Evolutionary conservation across 73 alveolate species (phyloP).

Genomic region (Diophrys sp.): DNA sequence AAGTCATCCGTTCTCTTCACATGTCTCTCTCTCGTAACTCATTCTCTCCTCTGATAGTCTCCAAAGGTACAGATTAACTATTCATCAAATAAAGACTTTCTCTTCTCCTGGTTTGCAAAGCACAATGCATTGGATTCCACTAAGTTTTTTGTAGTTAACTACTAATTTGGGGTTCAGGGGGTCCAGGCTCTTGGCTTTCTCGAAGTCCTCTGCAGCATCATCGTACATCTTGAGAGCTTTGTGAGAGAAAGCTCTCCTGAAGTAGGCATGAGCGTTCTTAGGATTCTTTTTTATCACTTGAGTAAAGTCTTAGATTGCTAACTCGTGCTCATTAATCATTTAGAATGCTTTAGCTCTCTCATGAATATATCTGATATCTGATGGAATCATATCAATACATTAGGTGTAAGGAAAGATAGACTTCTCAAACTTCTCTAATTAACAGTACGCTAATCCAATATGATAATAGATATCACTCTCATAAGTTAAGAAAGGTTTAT

Average conservation of each 20-base stretch:
- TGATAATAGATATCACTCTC: slow-evolving; percentile 88
- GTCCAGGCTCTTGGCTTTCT: slow-evolving; percentile 75
- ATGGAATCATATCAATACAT: slow-evolving; percentile 61
- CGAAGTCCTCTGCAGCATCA: slow-evolving; percentile 90
- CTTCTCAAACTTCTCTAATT: slow-evolving; percentile 77
- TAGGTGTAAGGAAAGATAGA: slow-evolving; percentile 79
- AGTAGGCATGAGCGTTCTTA: slow-evolving; percentile 87
- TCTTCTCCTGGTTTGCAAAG: slow-evolving; percentile 91
- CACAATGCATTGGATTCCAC: slow-evolving; percentile 77
- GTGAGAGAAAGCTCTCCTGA: slow-evolving; percentile 87
- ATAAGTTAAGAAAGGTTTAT: slow-evolving; percentile 74
- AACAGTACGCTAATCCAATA: slow-evolving; percentile 84
- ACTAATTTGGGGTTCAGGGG: slow-evolving; percentile 80
- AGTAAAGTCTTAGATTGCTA: slow-evolving; percentile 77
- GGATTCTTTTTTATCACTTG: slow-evolving; percentile 80
- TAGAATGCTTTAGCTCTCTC: slow-evolving; percentile 91
- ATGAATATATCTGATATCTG: slow-evolving; percentile 72
- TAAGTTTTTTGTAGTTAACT: slow-evolving; percentile 69
- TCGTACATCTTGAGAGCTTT: slow-evolving; percentile 69
- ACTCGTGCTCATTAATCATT: slow-evolving; percentile 71
- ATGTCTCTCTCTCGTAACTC: no score
- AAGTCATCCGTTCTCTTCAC: no score
- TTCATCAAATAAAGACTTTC: slow-evolving; percentile 50
- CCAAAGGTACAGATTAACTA: no score
- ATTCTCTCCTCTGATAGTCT: no score